Evolutionary conservation across 257 asterid species (phyloP).

Genomic region (Pogostemon cablin): DNA sequence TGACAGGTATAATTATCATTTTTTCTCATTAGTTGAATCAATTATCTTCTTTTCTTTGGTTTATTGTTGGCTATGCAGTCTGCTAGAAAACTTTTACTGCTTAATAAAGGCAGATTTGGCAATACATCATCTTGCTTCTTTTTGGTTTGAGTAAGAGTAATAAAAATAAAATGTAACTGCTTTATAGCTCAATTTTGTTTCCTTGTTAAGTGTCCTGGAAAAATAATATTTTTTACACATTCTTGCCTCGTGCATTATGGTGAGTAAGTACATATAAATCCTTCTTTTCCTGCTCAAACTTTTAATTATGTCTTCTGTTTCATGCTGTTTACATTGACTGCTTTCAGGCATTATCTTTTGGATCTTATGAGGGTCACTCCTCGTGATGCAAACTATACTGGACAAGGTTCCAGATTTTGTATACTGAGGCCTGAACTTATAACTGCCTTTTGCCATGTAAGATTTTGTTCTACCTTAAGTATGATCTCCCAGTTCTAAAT

Average conservation of each 20-base stretch:
- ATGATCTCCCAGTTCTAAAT: constrained; percentile 11
- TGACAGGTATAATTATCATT: constrained; percentile 64
- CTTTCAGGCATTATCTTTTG: constrained; percentile 83
- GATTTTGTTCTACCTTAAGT: constrained; percentile 15
- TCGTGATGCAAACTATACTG: constrained; percentile 88
- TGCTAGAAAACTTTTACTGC: constrained; percentile 4
- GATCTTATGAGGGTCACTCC: constrained; percentile 98
- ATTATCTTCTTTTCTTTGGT: constrained; percentile 8
- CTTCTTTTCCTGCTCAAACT: constrained; percentile 2
- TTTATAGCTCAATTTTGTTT: background rate
- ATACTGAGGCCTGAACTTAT: constrained; percentile 90
- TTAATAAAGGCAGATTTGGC: background rate
- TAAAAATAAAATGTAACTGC: background rate
- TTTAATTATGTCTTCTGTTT: constrained; percentile 18
- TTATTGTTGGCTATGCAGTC: background rate
- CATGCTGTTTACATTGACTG: constrained; percentile 12
- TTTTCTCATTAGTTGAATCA: constrained; percentile 10
- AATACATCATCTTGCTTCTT: constrained; percentile 12
- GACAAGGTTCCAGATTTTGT: constrained; percentile 82
- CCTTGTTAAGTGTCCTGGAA: background rate
- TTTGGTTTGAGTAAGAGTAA: constrained; percentile 18
- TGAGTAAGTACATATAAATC: background rate
- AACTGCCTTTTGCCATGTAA: constrained; percentile 78
- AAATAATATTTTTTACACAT: no score
- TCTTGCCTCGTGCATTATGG: no score